Conservation (phyloP, 352 stramenopile species). For the Poterioochromonas sp. region DNA sequence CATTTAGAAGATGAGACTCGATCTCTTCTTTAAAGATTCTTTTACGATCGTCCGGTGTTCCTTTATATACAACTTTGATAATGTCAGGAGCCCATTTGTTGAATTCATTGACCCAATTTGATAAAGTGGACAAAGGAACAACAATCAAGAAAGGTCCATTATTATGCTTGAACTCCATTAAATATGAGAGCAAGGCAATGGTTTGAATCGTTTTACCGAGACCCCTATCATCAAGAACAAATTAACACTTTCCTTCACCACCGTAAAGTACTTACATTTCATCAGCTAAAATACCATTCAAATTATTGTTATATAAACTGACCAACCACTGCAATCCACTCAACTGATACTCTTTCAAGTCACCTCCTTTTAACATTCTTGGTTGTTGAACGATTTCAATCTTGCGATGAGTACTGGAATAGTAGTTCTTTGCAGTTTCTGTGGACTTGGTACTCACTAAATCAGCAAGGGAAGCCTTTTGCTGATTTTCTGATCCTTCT, state of each 20-base stretch:
- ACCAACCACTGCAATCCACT: slow-evolving; percentile 97
- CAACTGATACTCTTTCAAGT: slow-evolving; percentile 90
- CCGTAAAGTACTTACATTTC: no score
- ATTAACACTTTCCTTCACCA: no score
- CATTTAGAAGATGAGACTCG: slow-evolving; percentile 82
- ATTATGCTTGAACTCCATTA: slow-evolving; percentile 66
- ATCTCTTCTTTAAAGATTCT: slow-evolving; percentile 72
- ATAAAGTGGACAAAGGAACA: slow-evolving; percentile 91
- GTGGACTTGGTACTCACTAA: slow-evolving; percentile 33
- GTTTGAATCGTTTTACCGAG: slow-evolving; percentile 83
- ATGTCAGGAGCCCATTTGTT: slow-evolving; percentile 86
- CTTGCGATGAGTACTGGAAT: slow-evolving; percentile 58
- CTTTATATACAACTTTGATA: slow-evolving; percentile 81
- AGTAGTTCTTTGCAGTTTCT: slow-evolving; percentile 52
- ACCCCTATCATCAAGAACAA: no score
- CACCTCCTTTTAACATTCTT: slow-evolving; percentile 58
- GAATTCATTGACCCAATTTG: slow-evolving; percentile 98
- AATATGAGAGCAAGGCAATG: slow-evolving; percentile 66
- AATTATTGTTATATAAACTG: slow-evolving; percentile 82
- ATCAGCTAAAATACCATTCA: slow-evolving; percentile 93
- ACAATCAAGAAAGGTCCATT: slow-evolving; percentile 95
- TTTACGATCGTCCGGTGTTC: slow-evolving; percentile 83
- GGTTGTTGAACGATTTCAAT: slow-evolving; percentile 63
- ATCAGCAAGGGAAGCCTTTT: slow-evolving; percentile 39
- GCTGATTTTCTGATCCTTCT: slow-evolving; percentile 32